These are phyloP conservation scores for Amanita subjunquillea DNA, from an alignment of 768 basidiomycete species.

Conservation along the genomic window DNA sequence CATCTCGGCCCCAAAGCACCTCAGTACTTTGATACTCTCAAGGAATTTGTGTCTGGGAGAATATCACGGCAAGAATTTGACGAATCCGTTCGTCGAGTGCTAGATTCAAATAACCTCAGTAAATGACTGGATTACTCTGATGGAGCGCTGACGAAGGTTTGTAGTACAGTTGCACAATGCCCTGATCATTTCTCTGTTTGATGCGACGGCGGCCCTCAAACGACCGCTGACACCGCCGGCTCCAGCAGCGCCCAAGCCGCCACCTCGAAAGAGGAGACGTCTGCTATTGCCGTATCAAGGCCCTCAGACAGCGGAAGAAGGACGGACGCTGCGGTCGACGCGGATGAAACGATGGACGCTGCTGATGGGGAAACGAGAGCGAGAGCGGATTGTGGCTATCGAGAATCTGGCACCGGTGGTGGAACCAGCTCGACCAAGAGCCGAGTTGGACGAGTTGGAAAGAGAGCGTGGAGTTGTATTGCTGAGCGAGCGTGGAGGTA, in stretches of 20 bases:
- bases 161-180: slow-evolving; percentile 77
- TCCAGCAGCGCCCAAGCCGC: slow-evolving; percentile 48
- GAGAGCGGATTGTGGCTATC: slow-evolving; percentile 54
- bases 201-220: slow-evolving; percentile 60
- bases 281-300: slow-evolving; percentile 68
- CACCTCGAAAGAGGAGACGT: slow-evolving; percentile 59
- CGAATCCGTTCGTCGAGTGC: slow-evolving; percentile 48
- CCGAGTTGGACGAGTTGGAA: slow-evolving; percentile 56
- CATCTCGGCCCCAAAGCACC: slow-evolving; percentile 53
- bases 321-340: slow-evolving; percentile 45
- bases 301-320: slow-evolving; percentile 39
- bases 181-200: slow-evolving; percentile 74
- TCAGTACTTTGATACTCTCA: slow-evolving; percentile 53
- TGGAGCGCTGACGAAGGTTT: slow-evolving; percentile 3
- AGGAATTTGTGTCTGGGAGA: slow-evolving; percentile 54
- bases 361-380: slow-evolving; percentile 61
- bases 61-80: slow-evolving; percentile 73
- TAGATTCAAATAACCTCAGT: slow-evolving; percentile 49
- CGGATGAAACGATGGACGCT: slow-evolving; percentile 70
- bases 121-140: slow-evolving; percentile 3
- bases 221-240: slow-evolving; percentile 60
- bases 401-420: slow-evolving; percentile 27
- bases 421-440: slow-evolving; percentile 34
- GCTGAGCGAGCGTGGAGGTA: slow-evolving; percentile 53
- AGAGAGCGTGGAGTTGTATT: slow-evolving; percentile 60